These are phyloP conservation scores for Canariomyces notabilis DNA, from an alignment of 2,329 filamentous ascomycete genomes.

Conservation along the genomic window DNA sequence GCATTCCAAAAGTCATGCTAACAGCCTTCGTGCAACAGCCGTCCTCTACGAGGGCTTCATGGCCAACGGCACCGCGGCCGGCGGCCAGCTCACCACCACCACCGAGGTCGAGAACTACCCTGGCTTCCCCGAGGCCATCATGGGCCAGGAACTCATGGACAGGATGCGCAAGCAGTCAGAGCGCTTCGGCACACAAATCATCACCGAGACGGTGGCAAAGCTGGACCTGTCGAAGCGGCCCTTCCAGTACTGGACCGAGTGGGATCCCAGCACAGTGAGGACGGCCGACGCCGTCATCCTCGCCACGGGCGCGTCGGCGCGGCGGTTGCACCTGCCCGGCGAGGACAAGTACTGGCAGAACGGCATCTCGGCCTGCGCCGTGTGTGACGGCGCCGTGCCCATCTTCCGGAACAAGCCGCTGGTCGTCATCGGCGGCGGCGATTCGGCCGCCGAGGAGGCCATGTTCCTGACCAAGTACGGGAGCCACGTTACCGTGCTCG, in stretches of 20 bases:
- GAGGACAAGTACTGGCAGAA: slow-evolving; percentile 98
- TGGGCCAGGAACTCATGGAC: slow-evolving; percentile 88
- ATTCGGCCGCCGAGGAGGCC: slow-evolving; percentile 95
- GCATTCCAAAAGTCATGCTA: background rate
- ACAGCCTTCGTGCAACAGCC: slow-evolving; percentile 39
- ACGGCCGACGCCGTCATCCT: slow-evolving; percentile 92
- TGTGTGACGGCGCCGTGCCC: slow-evolving; percentile 93
- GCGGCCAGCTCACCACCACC: slow-evolving; percentile 94
- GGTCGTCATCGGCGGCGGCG: slow-evolving; percentile 92
- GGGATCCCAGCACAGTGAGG: slow-evolving; percentile 72
- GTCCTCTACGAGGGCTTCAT: slow-evolving; percentile 98
- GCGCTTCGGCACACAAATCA: slow-evolving; percentile 86
- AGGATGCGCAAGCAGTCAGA: slow-evolving; percentile 88
- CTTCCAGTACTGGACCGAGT: slow-evolving; percentile 93
- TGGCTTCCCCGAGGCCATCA: slow-evolving; percentile 85
- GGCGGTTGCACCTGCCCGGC: slow-evolving; percentile 74
- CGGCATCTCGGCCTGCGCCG: slow-evolving; percentile 91
- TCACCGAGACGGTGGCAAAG: slow-evolving; percentile 85
- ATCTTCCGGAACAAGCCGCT: slow-evolving; percentile 97
- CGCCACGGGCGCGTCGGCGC: slow-evolving; percentile 89
- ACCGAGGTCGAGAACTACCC: slow-evolving; percentile 99
- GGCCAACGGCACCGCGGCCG: slow-evolving; percentile 91
- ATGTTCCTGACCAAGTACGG: slow-evolving; percentile 98
- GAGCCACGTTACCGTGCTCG: slow-evolving; percentile 88
- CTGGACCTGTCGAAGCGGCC: slow-evolving; percentile 80